phyloP scores from a whole-genome alignment of 2,329 filamentous ascomycete species.

The Incumbomyces delicatus region DNA sequence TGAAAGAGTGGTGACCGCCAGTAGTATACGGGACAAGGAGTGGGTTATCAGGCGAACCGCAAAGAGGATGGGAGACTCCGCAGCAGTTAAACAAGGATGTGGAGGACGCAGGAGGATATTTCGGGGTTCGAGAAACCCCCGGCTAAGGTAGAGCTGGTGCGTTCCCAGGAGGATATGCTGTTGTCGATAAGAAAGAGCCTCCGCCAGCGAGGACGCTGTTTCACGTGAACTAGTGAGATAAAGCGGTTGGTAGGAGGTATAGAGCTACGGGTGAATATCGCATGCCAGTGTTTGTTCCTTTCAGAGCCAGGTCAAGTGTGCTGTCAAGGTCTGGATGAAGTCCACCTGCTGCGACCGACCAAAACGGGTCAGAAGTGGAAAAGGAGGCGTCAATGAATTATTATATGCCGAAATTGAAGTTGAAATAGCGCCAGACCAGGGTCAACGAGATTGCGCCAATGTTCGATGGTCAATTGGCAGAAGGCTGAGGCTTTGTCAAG shows the following conservation, averaged over 20 bases:
- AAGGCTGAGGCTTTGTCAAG: neutral
- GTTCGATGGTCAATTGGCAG: neutral
- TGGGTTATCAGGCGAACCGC: too few relatives aligned
- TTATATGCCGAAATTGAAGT: conserved; percentile 6
- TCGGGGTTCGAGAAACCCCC: too few relatives aligned
- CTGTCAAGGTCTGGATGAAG: neutral
- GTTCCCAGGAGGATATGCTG: neutral
- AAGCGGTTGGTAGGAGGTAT: neutral
- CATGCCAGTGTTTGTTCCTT: neutral
- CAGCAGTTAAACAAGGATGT: neutral
- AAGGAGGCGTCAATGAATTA: conserved; percentile 6
- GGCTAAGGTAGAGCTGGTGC: too few relatives aligned
- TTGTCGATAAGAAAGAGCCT: neutral
- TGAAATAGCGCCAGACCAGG: neutral
- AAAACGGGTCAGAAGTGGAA: conserved; percentile 1
- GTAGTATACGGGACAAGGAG: neutral
- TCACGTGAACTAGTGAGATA: neutral
- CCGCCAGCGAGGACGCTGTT: neutral
- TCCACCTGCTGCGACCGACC: neutral
- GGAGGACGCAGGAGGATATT: neutral
- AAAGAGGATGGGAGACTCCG: too few relatives aligned
- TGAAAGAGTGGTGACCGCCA: neutral
- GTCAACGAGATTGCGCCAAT: neutral
- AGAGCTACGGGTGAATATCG: neutral
- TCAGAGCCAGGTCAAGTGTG: neutral